Evolutionary conservation across 2,329 filamentous ascomycete species (phyloP).

Genomic region (Pseudogymnoascus sp.): DNA sequence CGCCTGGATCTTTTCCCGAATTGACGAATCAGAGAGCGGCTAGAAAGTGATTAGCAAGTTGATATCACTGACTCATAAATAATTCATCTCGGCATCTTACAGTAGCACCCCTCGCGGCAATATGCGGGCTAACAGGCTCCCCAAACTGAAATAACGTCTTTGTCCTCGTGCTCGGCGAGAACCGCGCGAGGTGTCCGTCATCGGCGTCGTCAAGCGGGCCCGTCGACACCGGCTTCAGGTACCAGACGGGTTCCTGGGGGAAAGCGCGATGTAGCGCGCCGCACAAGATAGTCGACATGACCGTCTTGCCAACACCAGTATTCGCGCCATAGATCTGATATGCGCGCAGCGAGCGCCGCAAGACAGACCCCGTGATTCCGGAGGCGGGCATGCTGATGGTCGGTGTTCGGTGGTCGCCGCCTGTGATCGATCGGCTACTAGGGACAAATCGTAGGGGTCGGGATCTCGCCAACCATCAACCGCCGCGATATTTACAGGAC

Average conservation of each 20-base stretch:
- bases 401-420: not conserved
- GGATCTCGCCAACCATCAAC: not conserved
- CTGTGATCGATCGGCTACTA: not conserved
- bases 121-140: slow-evolving; percentile 68
- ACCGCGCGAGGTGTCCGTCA: slow-evolving; percentile 50
- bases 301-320: slow-evolving; percentile 77
- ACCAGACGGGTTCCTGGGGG: slow-evolving; percentile 44
- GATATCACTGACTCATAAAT: slow-evolving; percentile 33
- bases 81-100: slow-evolving; percentile 11
- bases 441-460: not conserved
- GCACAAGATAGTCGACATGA: slow-evolving; percentile 65
- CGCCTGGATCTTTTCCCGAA: slow-evolving; percentile 41
- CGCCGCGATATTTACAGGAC: not conserved
- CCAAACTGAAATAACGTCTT: slow-evolving; percentile 62
- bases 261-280: slow-evolving; percentile 45
- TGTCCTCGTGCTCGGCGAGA: slow-evolving; percentile 45
- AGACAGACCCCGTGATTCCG: slow-evolving; percentile 53
- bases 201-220: slow-evolving; percentile 63
- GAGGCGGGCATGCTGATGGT: slow-evolving; percentile 28
- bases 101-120: slow-evolving; percentile 44
- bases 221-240: slow-evolving; percentile 76
- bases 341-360: slow-evolving; percentile 48
- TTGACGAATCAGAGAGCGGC: slow-evolving; percentile 41
- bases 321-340: slow-evolving; percentile 78
- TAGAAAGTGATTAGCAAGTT: slow-evolving; percentile 24